Conservation (phyloP, 2,329 filamentous ascomycete species). For the Fusarium sp. region DNA sequence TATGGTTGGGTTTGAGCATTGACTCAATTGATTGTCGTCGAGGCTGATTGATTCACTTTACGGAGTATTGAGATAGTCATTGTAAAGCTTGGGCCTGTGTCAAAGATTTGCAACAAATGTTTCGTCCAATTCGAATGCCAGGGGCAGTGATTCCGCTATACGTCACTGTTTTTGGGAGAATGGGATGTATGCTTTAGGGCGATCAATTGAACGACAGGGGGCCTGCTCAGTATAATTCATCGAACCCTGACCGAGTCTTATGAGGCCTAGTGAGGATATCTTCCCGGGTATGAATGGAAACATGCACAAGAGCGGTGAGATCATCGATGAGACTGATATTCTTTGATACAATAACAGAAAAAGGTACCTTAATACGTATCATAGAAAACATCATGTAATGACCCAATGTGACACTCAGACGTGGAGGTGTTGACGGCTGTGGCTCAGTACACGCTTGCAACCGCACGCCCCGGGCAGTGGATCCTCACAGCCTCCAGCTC, state of each 20-base stretch:
- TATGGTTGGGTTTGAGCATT: background rate
- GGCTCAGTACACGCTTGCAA: conserved; percentile 35
- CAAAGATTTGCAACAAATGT: conserved; percentile 1
- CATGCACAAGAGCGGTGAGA: background rate
- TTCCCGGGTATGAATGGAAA: too few relatives aligned
- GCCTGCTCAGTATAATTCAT: conserved; percentile 4
- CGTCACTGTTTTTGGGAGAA: conserved; percentile 26
- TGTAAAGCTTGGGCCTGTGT: conserved; percentile 15
- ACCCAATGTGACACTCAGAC: conserved; percentile 16
- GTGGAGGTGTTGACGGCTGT: conserved; percentile 42
- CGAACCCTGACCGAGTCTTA: background rate
- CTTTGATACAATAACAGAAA: background rate
- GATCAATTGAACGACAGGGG: conserved; percentile 4
- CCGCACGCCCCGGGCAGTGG: conserved; percentile 24
- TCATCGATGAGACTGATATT: background rate
- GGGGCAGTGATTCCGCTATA: conserved; percentile 20
- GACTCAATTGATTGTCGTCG: conserved; percentile 3
- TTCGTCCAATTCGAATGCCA: conserved; percentile 10
- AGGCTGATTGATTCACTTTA: conserved; percentile 17
- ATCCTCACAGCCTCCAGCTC: conserved; percentile 32
- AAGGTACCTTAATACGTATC: too few relatives aligned
- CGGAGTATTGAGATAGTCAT: conserved; percentile 17
- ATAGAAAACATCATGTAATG: background rate
- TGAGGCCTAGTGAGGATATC: too few relatives aligned
- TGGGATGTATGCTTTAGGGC: conserved; percentile 21